Base-by-base conservation (phyloP, 331 rosid genomes). In the Malus hybrid region DNA sequence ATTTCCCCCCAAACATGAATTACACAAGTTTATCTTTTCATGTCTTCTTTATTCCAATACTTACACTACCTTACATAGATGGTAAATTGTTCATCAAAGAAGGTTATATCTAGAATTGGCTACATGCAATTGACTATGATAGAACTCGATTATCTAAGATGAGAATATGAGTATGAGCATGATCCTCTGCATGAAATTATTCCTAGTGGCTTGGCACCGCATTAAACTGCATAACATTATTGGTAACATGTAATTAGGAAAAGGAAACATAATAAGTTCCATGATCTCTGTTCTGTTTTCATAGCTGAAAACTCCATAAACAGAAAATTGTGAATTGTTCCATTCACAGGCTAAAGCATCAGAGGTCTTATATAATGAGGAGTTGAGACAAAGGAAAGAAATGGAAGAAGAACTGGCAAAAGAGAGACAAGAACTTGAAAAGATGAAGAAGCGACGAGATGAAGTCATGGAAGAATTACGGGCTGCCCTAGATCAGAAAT, bases 301-400 rank as follows among this genome's bases (percentile, higher is more conserved):
- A 42, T 42, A 20, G 24, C 10, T 15, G 74, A 73, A 62, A 34
- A 12, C 46, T 69, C 42, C 31, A 28, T 77, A 68, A 73, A 65
- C 44, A 31, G 54, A 44, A 72, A 61, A 50, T 24, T 50, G 27
- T 66, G 67, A 76, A 78, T 76, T 69, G 39, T 27, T n/a, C 36
- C 54, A 50, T 86, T 80, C 75, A 34, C 91, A 94, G 99, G 84
- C 85, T 67, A 89, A 81, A 80, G 81, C 76, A 29, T 73, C 86
- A 44, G 90, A 86, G 83, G 70, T 32, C 70, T 79, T 81, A 73
- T 83, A 85, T 57, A 65, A 80, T 56, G 82, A 81, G 71, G 91
- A 86, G 73, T 77, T 86, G 79, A 90, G 82, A 71, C 88, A 65
- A 57, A 90, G 91, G 80, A 89, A 89, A 75, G 85, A 80, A 74